These are phyloP conservation scores for Fomitopsis schrenkii DNA, from an alignment of 1,284 basidiomycete species.

Conservation along the genomic window DNA sequence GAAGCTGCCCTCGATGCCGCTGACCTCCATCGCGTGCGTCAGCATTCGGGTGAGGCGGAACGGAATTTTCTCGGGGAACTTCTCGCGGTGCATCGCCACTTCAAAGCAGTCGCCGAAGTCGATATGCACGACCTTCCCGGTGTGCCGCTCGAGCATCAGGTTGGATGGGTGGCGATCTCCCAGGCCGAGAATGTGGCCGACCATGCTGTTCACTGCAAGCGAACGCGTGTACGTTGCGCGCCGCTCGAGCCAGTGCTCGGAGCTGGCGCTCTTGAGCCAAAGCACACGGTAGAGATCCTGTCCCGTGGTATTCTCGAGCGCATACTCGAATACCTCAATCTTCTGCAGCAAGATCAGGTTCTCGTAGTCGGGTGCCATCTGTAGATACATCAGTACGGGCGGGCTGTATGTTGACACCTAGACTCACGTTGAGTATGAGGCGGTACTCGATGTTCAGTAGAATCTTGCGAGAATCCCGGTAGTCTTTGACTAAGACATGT, in stretches of 20 bases:
- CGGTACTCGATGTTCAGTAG: conserved; percentile 98
- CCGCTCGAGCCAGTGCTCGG: conserved; percentile 97
- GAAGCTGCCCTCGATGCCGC: conserved; percentile 97
- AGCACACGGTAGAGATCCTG: conserved; percentile 98
- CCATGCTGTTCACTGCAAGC: conserved; percentile 94
- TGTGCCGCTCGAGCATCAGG: conserved; percentile 86
- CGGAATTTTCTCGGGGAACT: conserved; percentile 98
- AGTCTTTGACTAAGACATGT: conserved; percentile 97
- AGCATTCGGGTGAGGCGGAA: conserved; percentile 99
- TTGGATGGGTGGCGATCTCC: conserved; percentile 99
- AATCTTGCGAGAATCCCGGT: conserved; percentile 93
- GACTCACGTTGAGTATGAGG: conserved; percentile 85
- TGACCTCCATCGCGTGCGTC: conserved; percentile 99
- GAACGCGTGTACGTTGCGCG: conserved; percentile 96
- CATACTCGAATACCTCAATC: conserved; percentile 99
- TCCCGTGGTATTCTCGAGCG: conserved; percentile 96
- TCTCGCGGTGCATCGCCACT: conserved; percentile 95
- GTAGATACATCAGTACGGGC: conserved; percentile 1
- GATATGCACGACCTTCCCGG: conserved; percentile 91
- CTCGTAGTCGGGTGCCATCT: conserved; percentile 99
- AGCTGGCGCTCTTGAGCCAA: conserved; percentile 94
- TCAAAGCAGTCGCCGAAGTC: conserved; percentile 98
- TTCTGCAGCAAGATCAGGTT: conserved; percentile 93
- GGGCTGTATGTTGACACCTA: neutral
- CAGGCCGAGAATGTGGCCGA: conserved; percentile 94